Evolutionary conservation across 371 early-diverging fungal species (phyloP).

Genomic region (Rhizopus arrhizus): DNA sequence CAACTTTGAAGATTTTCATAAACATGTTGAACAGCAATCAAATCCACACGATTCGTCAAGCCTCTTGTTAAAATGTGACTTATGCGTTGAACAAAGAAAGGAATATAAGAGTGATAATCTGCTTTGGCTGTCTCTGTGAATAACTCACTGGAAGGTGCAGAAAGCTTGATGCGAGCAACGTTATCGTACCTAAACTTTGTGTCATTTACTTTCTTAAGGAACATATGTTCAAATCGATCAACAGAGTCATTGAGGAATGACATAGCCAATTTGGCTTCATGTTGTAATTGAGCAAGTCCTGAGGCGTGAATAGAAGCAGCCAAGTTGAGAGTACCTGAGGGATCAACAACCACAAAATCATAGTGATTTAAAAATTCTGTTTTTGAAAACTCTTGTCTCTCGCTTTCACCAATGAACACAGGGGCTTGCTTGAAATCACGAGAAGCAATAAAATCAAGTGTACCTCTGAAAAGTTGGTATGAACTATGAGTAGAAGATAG

Average conservation of each 20-base stretch:
- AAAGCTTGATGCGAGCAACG: slow-evolving; percentile 32
- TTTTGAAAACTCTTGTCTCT: slow-evolving; percentile 56
- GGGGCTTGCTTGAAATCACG: slow-evolving; percentile 77
- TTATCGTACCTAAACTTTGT: slow-evolving; percentile 69
- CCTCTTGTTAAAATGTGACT: slow-evolving; percentile 62
- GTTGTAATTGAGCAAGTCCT: slow-evolving; percentile 65
- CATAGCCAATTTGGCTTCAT: slow-evolving; percentile 70
- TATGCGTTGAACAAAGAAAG: slow-evolving; percentile 53
- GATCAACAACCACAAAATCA: slow-evolving; percentile 85
- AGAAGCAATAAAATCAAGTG: slow-evolving; percentile 79
- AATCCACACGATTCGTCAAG: slow-evolving; percentile 67
- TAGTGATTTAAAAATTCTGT: slow-evolving; percentile 62
- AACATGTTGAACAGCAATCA: slow-evolving; percentile 53
- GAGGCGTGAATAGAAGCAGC: slow-evolving; percentile 65
- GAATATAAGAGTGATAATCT: slow-evolving; percentile 60
- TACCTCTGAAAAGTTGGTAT: slow-evolving; percentile 83
- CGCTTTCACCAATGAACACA: slow-evolving; percentile 66
- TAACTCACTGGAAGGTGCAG: slow-evolving; percentile 18
- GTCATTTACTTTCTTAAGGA: slow-evolving; percentile 71
- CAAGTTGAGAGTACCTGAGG: slow-evolving; percentile 81
- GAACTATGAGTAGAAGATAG: slow-evolving; percentile 76
- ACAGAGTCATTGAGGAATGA: slow-evolving; percentile 61
- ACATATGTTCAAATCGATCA: slow-evolving; percentile 75
- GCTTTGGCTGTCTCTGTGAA: slow-evolving; percentile 57
- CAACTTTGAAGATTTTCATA: slow-evolving; percentile 32